A percentile compares a stretch with the other conserved stretches of the same genome.
These are phyloP conservation scores for Nyctanthes arbortristis DNA, from an alignment of 257 asterid genomes.

Conservation along the genomic window DNA sequence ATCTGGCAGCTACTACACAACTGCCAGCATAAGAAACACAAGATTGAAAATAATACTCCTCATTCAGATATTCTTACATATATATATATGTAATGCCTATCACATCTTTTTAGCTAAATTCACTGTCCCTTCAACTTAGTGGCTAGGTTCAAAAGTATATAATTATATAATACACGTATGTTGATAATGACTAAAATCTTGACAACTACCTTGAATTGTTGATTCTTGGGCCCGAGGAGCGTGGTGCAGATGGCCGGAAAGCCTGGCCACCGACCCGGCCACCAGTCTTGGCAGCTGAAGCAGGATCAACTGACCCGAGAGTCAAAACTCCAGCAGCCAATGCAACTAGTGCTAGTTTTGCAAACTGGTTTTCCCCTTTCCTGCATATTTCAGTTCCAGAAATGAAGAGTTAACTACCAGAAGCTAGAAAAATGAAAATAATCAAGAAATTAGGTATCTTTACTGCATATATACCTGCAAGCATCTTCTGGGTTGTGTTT, in stretches of 20 bases:
- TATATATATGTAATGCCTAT: neutral
- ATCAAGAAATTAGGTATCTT: neutral
- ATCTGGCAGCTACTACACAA: neutral
- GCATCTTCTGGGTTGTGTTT: constrained; percentile 44
- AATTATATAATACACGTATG: neutral
- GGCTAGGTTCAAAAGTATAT: neutral
- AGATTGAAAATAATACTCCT: no score
- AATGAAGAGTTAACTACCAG: constrained; percentile 4
- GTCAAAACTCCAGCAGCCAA: constrained; percentile 82
- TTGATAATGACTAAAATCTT: neutral
- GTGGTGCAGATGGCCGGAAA: constrained; percentile 81
- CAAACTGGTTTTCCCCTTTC: constrained; percentile 52
- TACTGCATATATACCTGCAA: constrained; percentile 36
- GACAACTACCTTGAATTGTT: constrained; percentile 74
- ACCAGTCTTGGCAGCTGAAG: constrained; percentile 86
- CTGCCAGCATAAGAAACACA: no score
- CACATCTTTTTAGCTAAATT: neutral
- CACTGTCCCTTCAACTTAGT: neutral
- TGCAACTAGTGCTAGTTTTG: constrained; percentile 66
- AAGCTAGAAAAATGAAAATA: neutral
- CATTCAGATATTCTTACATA: no score
- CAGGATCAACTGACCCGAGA: constrained; percentile 80
- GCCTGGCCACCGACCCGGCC: constrained; percentile 97
- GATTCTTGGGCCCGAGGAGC: constrained; percentile 77
- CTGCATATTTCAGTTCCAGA: constrained; percentile 31